Evolutionary conservation across 495 filamentous ascomycete species (phyloP).

Genomic region (Talaromyces ruber): DNA sequence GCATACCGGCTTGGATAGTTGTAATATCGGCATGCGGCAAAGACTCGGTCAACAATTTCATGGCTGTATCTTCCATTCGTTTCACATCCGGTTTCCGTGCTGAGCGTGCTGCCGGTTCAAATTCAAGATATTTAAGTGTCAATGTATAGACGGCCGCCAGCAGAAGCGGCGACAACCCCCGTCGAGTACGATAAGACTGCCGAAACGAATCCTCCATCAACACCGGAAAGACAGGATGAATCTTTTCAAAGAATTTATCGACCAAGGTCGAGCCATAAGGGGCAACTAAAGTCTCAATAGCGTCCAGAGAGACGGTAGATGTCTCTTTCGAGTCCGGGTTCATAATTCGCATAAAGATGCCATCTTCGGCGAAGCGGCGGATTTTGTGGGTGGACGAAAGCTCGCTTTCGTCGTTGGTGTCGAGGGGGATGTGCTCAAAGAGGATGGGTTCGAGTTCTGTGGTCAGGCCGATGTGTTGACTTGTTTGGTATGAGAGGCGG

Average conservation of each 20-base stretch:
- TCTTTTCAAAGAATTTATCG: conserved; percentile 77
- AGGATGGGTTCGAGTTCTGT: conserved; percentile 44
- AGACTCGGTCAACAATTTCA: conserved; percentile 62
- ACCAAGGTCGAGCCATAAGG: conserved; percentile 75
- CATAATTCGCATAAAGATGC: conserved; percentile 67
- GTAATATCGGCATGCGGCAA: conserved; percentile 84
- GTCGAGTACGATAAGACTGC: conserved; percentile 72
- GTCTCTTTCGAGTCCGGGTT: conserved; percentile 26
- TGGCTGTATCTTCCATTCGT: conserved; percentile 69
- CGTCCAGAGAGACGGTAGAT: conserved; percentile 56
- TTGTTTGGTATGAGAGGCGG: conserved; percentile 33
- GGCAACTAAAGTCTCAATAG: conserved; percentile 73
- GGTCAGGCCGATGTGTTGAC: conserved; percentile 44
- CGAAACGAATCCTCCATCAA: conserved; percentile 80
- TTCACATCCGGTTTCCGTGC: conserved; percentile 63
- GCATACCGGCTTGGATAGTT: conserved; percentile 79
- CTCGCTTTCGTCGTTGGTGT: conserved; percentile 31
- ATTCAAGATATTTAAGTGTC: conserved; percentile 82
- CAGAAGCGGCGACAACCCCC: conserved; percentile 72
- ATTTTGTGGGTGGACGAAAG: conserved; percentile 37
- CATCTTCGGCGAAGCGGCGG: conserved; percentile 70
- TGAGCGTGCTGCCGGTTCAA: conserved; percentile 56
- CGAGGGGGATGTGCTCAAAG: conserved; percentile 35
- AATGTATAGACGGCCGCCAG: conserved; percentile 86
- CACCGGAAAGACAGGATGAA: conserved; percentile 88